Conservation (phyloP, 164 flowering plant species). For the Buxus sempervirens region DNA sequence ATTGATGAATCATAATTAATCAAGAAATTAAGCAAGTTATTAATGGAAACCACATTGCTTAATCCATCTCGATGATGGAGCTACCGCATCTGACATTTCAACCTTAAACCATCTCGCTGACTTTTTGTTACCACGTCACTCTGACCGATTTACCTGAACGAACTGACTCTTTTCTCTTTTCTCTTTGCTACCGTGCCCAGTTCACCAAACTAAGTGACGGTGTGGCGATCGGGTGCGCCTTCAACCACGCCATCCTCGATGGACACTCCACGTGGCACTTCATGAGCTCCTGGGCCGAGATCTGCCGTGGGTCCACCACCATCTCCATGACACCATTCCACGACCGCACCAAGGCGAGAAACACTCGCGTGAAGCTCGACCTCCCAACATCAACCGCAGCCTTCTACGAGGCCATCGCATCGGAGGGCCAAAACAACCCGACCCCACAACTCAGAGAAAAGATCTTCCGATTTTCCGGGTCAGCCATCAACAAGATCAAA, state of each 20-base stretch:
- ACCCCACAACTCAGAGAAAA: conserved; percentile 49
- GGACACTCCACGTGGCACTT: conserved; percentile 97
- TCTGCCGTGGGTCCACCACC: conserved; percentile 47
- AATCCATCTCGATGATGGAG: no score
- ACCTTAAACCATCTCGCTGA: no score
- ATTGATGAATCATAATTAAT: no score
- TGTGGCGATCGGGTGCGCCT: conserved; percentile 79
- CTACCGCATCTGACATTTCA: no score
- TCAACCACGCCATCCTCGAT: conserved; percentile 90
- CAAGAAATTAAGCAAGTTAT: no score
- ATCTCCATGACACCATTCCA: conserved; percentile 66
- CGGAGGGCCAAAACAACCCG: conserved; percentile 26
- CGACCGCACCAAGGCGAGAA: conserved; percentile 72
- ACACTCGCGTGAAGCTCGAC: conserved; percentile 81
- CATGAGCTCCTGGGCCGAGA: conserved; percentile 92
- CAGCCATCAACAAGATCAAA: conserved; percentile 64
- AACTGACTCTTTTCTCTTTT: no score
- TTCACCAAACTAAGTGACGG: conserved; percentile 88
- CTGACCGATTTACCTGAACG: no score
- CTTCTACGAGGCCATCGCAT: conserved; percentile 7
- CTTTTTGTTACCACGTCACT: no score
- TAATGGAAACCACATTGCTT: no score
- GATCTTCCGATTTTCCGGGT: conserved; percentile 75
- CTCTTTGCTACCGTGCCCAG: conserved; percentile 28
- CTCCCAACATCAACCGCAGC: conserved; percentile 37